Conservation (phyloP, 306 rosid species). For the Acacia acuminata region DNA sequence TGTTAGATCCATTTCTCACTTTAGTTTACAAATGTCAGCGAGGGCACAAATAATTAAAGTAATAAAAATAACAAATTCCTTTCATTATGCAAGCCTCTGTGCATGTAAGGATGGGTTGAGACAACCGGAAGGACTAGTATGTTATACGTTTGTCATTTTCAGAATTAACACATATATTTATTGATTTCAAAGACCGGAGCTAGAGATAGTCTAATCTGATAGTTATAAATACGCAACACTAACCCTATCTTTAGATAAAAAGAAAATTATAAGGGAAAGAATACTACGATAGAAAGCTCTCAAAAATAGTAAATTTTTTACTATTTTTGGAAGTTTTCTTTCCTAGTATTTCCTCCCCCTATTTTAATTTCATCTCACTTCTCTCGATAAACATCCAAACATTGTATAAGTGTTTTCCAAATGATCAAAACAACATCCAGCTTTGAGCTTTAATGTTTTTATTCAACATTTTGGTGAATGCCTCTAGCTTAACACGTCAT, state of each 20-base stretch:
- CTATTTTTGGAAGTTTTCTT: too few relatives aligned
- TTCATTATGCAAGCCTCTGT: background rate
- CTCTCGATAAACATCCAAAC: too few relatives aligned
- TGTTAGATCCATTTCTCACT: background rate
- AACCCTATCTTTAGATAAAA: too few relatives aligned
- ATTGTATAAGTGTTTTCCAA: background rate
- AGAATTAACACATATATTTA: background rate
- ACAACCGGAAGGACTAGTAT: background rate
- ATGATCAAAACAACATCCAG: background rate
- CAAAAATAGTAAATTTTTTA: too few relatives aligned
- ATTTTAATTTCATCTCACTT: too few relatives aligned
- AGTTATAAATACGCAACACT: background rate
- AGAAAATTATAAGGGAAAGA: too few relatives aligned
- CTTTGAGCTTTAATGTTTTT: background rate
- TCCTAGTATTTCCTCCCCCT: too few relatives aligned
- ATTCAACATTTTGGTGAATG: background rate
- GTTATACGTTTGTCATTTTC: background rate
- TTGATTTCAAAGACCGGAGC: background rate
- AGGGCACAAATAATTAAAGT: background rate
- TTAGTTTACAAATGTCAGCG: background rate
- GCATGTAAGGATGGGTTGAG: background rate
- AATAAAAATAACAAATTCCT: background rate
- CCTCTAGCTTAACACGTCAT: background rate
- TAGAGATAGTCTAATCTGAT: background rate
- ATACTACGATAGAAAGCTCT: too few relatives aligned